These are phyloP conservation scores for Claviceps capensis DNA, from an alignment of 2,329 filamentous ascomycete genomes.

Conservation along the genomic window DNA sequence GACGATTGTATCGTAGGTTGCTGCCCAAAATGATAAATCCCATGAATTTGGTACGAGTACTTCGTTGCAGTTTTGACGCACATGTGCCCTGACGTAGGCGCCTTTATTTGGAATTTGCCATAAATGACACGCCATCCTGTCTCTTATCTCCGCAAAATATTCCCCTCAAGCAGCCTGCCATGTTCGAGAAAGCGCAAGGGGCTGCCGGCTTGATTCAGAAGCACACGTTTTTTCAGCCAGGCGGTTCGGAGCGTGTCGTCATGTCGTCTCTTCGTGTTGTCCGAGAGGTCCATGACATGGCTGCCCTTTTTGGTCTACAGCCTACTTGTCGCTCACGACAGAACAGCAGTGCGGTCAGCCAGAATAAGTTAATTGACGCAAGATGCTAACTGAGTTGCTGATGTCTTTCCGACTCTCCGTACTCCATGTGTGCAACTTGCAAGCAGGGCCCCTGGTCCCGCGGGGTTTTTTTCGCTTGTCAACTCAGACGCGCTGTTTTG, in stretches of 20 bases:
- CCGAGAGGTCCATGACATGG: too few species aligned
- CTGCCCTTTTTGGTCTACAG: too few species aligned
- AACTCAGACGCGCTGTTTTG: not conserved
- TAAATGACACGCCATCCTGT: not conserved
- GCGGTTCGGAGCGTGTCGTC: not conserved
- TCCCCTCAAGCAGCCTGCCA: not conserved
- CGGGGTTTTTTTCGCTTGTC: not conserved
- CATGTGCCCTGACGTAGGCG: not conserved
- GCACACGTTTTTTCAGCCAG: not conserved
- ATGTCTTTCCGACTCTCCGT: not conserved
- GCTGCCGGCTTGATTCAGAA: not conserved
- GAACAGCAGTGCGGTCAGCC: not conserved
- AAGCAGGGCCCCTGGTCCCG: not conserved
- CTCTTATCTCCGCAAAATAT: slow-evolving; percentile 4
- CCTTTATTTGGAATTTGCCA: not conserved
- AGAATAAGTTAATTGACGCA: not conserved
- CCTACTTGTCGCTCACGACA: not conserved
- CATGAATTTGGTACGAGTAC: not conserved
- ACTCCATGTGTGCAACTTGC: not conserved
- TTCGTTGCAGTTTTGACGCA: not conserved
- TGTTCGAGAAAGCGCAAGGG: not conserved
- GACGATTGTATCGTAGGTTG: not conserved
- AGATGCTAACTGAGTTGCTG: not conserved
- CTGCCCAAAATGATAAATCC: not conserved
- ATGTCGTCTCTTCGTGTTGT: too few species aligned